A percentile compares a stretch with the other conserved stretches of the same genome.
These are phyloP conservation scores for Pseudocercospora fijiensis DNA, from an alignment of 2,329 filamentous ascomycete species.

Conservation along the genomic window DNA sequence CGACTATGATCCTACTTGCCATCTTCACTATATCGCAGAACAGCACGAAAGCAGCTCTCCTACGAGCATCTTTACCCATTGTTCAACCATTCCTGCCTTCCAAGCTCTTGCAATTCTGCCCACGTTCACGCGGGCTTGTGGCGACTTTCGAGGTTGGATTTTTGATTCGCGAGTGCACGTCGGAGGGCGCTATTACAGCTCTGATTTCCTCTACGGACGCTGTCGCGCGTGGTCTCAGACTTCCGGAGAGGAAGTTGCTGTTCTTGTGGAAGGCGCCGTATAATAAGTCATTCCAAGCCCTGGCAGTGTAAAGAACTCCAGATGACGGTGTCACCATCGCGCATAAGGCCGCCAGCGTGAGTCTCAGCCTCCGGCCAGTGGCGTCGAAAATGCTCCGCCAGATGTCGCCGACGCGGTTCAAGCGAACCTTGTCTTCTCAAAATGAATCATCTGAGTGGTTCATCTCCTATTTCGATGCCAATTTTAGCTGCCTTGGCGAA, in stretches of 20 bases:
- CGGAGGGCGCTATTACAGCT: not conserved
- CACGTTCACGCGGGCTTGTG: not conserved
- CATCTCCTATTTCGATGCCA: slow-evolving; percentile 6
- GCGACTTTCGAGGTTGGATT: not conserved
- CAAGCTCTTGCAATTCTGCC: not conserved
- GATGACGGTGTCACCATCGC: not conserved
- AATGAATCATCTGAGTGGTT: slow-evolving; percentile 6
- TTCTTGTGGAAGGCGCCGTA: not conserved
- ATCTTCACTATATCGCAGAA: not conserved
- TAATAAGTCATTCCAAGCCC: not conserved
- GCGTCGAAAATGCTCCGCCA: not conserved
- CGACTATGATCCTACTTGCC: slow-evolving; percentile 1
- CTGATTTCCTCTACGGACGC: not conserved
- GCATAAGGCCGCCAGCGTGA: slow-evolving; percentile 1
- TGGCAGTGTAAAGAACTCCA: not conserved
- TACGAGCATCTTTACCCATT: not conserved
- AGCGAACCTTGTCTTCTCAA: slow-evolving; percentile 5
- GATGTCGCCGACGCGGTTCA: not conserved
- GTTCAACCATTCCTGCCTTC: not conserved
- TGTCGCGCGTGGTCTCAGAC: not conserved
- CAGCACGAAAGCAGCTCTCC: not conserved
- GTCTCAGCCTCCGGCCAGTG: not conserved
- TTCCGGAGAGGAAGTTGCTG: not conserved
- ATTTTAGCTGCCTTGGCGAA: not conserved
- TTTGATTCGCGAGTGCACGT: not conserved